phyloP scores from a whole-genome alignment of 495 filamentous ascomycete species.

The Astrothelium macrocarpum region DNA sequence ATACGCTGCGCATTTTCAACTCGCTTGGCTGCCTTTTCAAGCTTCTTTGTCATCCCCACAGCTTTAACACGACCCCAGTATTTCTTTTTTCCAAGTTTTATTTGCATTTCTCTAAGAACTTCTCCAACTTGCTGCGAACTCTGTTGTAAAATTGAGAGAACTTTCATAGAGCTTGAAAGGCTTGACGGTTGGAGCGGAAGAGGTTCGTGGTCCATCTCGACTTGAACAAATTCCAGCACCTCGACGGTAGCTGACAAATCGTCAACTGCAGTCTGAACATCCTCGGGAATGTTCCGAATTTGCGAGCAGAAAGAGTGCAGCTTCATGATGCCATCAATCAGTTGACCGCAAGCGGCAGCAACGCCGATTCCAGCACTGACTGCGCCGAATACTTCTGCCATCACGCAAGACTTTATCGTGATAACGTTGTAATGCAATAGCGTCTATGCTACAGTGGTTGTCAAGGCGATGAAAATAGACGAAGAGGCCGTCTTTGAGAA shows the following conservation, averaged over 20 bases:
- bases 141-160: background rate
- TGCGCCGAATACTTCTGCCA: background rate
- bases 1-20: background rate
- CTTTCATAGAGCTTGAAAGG: background rate
- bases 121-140: background rate
- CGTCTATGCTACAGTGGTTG: background rate
- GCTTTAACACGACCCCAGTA: background rate
- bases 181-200: background rate
- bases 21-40: background rate
- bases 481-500: background rate
- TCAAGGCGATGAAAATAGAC: background rate
- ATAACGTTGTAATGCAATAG: too few relatives aligned
- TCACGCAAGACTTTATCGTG: background rate
- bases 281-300: background rate
- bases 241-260: background rate
- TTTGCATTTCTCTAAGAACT: background rate
- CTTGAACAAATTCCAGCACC: background rate
- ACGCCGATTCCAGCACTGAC: background rate
- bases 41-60: background rate
- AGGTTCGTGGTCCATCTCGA: background rate
- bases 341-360: background rate
- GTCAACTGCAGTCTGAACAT: background rate
- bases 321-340: background rate
- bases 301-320: background rate
- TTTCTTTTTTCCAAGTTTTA: background rate